Conservation (phyloP, 768 basidiomycete species). For the Tylopilus balloui region DNA sequence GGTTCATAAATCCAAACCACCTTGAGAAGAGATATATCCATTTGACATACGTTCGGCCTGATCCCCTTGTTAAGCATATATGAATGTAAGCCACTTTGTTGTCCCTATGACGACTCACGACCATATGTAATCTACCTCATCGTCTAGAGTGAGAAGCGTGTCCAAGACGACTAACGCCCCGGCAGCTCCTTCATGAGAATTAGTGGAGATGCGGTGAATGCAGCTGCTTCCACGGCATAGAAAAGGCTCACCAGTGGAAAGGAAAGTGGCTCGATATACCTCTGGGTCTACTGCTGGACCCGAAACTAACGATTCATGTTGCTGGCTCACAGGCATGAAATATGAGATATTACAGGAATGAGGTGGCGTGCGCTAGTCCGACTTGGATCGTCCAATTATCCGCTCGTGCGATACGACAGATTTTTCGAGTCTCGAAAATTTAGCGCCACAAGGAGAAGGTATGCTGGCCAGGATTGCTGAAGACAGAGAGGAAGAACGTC, state of each 20-base stretch:
- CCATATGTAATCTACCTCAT: slow-evolving; percentile 20
- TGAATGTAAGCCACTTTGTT: background rate
- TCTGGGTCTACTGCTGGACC: background rate
- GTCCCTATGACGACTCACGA: slow-evolving; percentile 13
- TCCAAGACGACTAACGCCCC: slow-evolving; percentile 14
- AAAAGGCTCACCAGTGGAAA: slow-evolving; percentile 15
- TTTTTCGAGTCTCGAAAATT: background rate
- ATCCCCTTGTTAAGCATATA: slow-evolving; percentile 1
- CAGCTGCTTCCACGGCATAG: background rate
- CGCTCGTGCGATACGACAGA: background rate
- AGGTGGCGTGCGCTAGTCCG: background rate
- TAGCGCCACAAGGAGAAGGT: background rate
- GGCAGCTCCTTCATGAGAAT: slow-evolving; percentile 8
- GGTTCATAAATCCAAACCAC: slow-evolving; percentile 22
- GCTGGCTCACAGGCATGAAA: background rate
- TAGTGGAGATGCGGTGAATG: background rate
- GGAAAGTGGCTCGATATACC: background rate
- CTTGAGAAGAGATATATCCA: slow-evolving; percentile 20
- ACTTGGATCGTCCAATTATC: background rate
- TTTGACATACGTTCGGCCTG: slow-evolving; percentile 10
- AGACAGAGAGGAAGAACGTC: background rate
- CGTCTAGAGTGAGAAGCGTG: slow-evolving; percentile 12
- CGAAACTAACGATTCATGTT: slow-evolving; percentile 1
- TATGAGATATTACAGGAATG: background rate
- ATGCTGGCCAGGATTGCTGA: background rate